A percentile compares a stretch with the other conserved stretches of the same genome.
phyloP scores from a whole-genome alignment of 805 yeast species.

The Scheffersomyces amazonensis region DNA sequence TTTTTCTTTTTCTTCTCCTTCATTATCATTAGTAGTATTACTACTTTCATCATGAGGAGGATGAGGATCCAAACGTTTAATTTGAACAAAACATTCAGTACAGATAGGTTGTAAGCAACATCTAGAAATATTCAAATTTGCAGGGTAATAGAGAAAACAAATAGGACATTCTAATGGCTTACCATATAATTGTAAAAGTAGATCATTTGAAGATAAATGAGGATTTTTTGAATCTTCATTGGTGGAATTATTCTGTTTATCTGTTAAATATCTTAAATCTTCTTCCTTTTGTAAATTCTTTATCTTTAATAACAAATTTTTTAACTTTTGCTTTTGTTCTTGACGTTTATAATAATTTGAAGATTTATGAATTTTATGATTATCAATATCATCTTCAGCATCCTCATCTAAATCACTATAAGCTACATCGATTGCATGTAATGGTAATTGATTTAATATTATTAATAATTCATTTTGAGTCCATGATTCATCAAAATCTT shows the following conservation, averaged over 20 bases:
- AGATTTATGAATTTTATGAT: conserved; percentile 55
- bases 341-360: conserved; percentile 44
- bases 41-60: conserved; percentile 68
- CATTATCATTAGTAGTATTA: conserved; percentile 18
- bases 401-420: conserved; percentile 54
- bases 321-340: conserved; percentile 47
- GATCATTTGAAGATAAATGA: conserved; percentile 38
- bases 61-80: conserved; percentile 88
- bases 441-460: conserved; percentile 45
- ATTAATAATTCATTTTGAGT: conserved; percentile 59
- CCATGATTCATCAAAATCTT: conserved; percentile 75
- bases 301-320: conserved; percentile 29
- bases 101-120: conserved; percentile 95
- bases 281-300: conserved; percentile 31
- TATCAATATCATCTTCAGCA: conserved; percentile 60
- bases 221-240: conserved; percentile 13
- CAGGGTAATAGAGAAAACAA: conserved; percentile 85
- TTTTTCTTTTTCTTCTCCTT: conserved; percentile 21
- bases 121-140: conserved; percentile 69
- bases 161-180: conserved; percentile 87
- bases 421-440: conserved; percentile 57
- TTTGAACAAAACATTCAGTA: conserved; percentile 95
- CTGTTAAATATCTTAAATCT: conserved; percentile 31
- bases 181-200: conserved; percentile 61
- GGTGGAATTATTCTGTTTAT: conserved; percentile 11